Percentiles rank a stretch among this genome's conserved stretches.
These are phyloP conservation scores for Komagataella phaffii DNA, from an alignment of 805 yeast genomes.

Conservation along the genomic window DNA sequence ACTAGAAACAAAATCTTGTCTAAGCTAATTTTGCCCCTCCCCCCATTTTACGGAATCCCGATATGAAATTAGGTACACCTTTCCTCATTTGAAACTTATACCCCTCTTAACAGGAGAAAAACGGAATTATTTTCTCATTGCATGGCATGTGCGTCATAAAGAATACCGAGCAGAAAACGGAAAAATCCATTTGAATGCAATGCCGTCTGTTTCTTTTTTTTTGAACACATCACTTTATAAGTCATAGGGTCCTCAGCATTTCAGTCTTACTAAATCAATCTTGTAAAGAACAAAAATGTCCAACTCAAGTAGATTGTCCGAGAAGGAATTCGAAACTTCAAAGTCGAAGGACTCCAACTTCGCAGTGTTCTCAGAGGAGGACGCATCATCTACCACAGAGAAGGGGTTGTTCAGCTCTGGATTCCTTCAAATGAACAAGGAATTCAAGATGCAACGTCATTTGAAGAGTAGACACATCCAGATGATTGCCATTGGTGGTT, in stretches of 20 bases:
- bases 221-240: not conserved
- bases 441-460: conserved; percentile 23
- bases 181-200: not conserved
- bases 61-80: not conserved
- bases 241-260: not conserved
- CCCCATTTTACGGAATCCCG: not conserved
- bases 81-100: not conserved
- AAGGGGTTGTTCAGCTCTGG: not conserved
- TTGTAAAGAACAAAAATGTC: not conserved
- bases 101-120: not conserved
- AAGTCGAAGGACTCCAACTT: not conserved
- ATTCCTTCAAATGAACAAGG: not conserved
- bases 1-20: not conserved
- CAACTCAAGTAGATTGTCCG: not conserved
- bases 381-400: not conserved
- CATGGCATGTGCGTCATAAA: not conserved
- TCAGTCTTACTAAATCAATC: not conserved
- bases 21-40: not conserved
- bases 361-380: not conserved
- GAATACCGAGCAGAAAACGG: not conserved
- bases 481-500: conserved; percentile 26
- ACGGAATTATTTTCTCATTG: not conserved
- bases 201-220: not conserved
- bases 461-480: conserved; percentile 21
- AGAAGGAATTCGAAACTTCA: not conserved